Base-by-base conservation (phyloP, 164 flowering plant genomes). In the Vitis cinerea region DNA sequence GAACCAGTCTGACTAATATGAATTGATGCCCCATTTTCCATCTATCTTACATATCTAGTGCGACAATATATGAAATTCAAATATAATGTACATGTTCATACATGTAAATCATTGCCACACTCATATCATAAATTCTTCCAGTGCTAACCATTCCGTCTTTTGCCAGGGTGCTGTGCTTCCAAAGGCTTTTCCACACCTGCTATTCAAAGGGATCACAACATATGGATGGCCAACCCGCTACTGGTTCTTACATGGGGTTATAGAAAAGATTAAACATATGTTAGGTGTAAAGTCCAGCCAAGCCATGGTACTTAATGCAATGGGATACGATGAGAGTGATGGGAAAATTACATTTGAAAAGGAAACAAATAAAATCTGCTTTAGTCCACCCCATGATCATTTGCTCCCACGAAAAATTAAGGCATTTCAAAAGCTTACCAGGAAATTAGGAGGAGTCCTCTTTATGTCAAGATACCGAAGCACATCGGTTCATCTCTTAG, bases 401-500 rank as follows among this genome's bases (percentile, higher is more conserved):
- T 54, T 86, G 49, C 83, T 86, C 52, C 80, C 83, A 27, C 66
- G 64, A 64, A 86, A 86, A 74, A 63, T 83, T 50, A 75, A 79
- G 68, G 83, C 83, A 8, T 73, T 88, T 65, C 87, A 83, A 71
- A 88, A 77, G 72, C 63, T 88, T 30, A 61, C 87, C 15, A 82
- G 77, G 63, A 88, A 81, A 66, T 49, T 88, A 61, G 88, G 92
- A 66, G 89, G 92, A 69, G 65, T 83, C 15, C 80, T 88, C 52
- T 86, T 82, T 77, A 72, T 88, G 81, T 81, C 90, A 61, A 79
- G 75, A 68, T 77, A 67, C 30, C 67, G 88, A 50, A 88, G 92
- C 83, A 79, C 87, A 17, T 79, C 89, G 0, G 89, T 86, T 63
- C 92, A 88, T 76, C 89, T 83, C 63, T 73, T 86, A 79, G 92